Base-by-base conservation (phyloP, 164 flowering plant genomes). In the Annona cherimola region DNA sequence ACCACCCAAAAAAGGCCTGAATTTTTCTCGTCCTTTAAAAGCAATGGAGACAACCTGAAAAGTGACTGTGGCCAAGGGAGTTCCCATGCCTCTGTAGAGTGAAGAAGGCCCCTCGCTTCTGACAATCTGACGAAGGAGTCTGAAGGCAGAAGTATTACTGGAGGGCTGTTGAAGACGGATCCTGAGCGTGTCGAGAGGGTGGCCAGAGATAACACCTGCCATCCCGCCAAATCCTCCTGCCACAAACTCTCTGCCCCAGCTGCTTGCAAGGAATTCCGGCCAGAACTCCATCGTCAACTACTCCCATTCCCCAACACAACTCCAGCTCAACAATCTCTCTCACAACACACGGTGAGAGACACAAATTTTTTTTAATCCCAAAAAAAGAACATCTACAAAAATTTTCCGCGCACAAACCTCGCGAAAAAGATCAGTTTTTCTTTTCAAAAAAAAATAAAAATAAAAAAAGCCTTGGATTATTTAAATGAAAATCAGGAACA, bases 181-280 rank as follows among this genome's bases (percentile, higher is more conserved):
- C 40, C 93, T 81, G 9, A 93, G 63, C 0, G 93, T 93, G 73
- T 95, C 97, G 2, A 95, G 88, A 0, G 98, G 99, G 72, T 90
- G 86, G 3, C 99, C 96, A 0, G 99, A 84, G 2, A 95, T 46
- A 0, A 95, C 70, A 0, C 99, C 99, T 2, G 94, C 97, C 67
- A 83, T 79, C 2, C 98, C 98, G 1, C 98, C 95, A 40, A 83
- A 80, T 4, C 98, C 95, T 59, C 97, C 97, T 2, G 95, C 98
- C 61, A 94, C 89, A 73, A 95, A 93, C 71, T 95, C 99, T 72
- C 69, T 86, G 0, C 97, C 99, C 92, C 88, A 86, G 71, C 95
- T 92, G 80, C 72, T 86, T 43, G 96, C 91, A 3, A 89, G 83
- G 81, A 87, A 92, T 81, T 92, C 97, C 14, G 96, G 96, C 99